A percentile compares a stretch with the other conserved stretches of the same genome.
These are phyloP conservation scores for Sporobolomyces pararoseus DNA, from an alignment of 768 basidiomycete genomes.

Conservation along the genomic window DNA sequence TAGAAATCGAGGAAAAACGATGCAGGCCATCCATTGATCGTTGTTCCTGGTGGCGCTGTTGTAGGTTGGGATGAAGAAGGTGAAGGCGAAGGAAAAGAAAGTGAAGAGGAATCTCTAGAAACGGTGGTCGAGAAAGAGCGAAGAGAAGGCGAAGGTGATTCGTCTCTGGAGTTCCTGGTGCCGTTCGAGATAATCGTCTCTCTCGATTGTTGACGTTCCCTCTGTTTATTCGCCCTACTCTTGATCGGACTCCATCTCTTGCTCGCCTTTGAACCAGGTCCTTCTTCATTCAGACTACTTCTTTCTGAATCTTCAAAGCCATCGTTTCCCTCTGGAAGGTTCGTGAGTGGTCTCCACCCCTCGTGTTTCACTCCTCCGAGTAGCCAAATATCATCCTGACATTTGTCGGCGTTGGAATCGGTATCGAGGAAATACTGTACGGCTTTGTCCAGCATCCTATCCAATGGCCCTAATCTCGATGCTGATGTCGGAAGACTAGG, in stretches of 20 bases:
- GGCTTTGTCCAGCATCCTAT: conserved; percentile 76
- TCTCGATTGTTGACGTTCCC: conserved; percentile 25
- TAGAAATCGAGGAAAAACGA: conserved; percentile 85
- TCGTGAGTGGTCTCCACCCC: conserved; percentile 60
- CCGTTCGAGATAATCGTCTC: conserved; percentile 1
- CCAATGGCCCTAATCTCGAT: conserved; percentile 47
- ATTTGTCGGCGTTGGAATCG: conserved; percentile 79
- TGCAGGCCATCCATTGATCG: conserved; percentile 60
- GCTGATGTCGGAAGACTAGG: background rate
- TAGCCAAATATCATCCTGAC: conserved; percentile 79
- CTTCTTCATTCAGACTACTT: background rate
- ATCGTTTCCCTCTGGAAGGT: conserved; percentile 11
- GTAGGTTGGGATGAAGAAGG: conserved; percentile 40
- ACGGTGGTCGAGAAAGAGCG: conserved; percentile 48
- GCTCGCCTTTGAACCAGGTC: background rate
- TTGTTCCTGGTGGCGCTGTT: conserved; percentile 16
- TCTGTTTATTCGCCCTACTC: background rate
- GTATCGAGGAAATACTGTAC: conserved; percentile 86
- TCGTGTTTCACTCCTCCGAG: conserved; percentile 71
- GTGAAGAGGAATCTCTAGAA: background rate
- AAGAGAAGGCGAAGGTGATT: conserved; percentile 50
- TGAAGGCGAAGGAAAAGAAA: background rate
- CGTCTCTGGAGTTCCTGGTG: conserved; percentile 42
- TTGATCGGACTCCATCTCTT: conserved; percentile 32
- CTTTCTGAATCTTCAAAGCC: background rate